Base-by-base conservation (phyloP, 2,329 filamentous ascomycete genomes). In the Coniochaeta hoffmannii region DNA sequence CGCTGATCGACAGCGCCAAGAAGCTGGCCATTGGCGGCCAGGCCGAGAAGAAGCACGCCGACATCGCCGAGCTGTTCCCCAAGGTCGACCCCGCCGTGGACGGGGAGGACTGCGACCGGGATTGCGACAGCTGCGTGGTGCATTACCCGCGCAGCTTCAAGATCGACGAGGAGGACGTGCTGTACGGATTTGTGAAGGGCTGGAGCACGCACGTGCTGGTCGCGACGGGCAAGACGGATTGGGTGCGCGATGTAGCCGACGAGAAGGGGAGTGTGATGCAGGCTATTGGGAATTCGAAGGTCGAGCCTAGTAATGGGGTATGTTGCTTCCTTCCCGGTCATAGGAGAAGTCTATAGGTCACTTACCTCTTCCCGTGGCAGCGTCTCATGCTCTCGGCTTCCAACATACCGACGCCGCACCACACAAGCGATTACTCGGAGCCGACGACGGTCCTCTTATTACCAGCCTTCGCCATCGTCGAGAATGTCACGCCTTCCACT, bases 211-310 rank as follows among this genome's bases (percentile, higher is more conserved):
- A 99, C 72, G 68, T 96, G 59, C 76, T 99, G 31, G 90, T 97
- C 15, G 94, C 90, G 24, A 99, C 94, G n/a, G 90, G 91, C 58
- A 96, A 97, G 81, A 81, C 86, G 26, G 94, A 99, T 72, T 99
- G 94, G 94, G 88, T 93, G 66, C 76, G 89, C 58, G 88, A 96
- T 73, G 89, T 96, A 49, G 84, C 82, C 56, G 89, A 97, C 66
- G 94, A 97, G 76, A 86, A 89, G 71, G 88, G 88, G 6, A 90
- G 87, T 67, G 80, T 93, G 31, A 93, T 93, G 89, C 78, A 90
- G 73, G 89, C 88, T 1, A 80, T 92, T 62, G 80, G 72, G 14
- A 74, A 75, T 54, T 76, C 78, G 1, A 73, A 76, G 11, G 79
- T 35, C 17, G 7, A 78, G 67, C 86, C 86, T 1, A 78, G 70